Percentiles rank a stretch among this genome's conserved stretches.
Conservation (phyloP, 2,329 filamentous ascomycete species). For the Setomelanomma holmii region DNA sequence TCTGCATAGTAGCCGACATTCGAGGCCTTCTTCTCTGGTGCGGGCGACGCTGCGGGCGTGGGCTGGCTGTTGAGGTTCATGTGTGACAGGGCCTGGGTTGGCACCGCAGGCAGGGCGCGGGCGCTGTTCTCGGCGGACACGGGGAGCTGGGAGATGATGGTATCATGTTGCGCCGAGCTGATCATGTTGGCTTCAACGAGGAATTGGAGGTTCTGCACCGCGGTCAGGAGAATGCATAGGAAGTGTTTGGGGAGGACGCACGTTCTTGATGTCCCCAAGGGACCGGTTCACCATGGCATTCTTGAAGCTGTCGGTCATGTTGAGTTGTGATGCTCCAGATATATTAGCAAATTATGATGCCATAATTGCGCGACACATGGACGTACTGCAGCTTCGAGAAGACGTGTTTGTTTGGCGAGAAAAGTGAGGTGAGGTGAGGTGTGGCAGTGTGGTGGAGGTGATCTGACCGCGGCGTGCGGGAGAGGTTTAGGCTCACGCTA, state of each 20-base stretch:
- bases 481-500: constrained; percentile 13
- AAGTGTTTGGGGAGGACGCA: constrained; percentile 51
- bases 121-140: constrained; percentile 72
- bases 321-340: constrained; percentile 4
- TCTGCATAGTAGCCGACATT: constrained; percentile 52
- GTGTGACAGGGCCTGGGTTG: constrained; percentile 41
- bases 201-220: constrained; percentile 80
- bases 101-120: constrained; percentile 36
- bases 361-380: background rate
- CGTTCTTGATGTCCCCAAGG: constrained; percentile 85
- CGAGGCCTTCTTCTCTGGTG: constrained; percentile 46
- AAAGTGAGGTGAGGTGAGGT: background rate
- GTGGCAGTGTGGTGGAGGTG: constrained; percentile 11
- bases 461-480: constrained; percentile 5
- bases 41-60: constrained; percentile 36
- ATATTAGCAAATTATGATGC: background rate
- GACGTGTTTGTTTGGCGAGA: background rate
- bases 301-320: constrained; percentile 54
- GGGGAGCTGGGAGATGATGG: constrained; percentile 77
- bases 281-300: constrained; percentile 79
- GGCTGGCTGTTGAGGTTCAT: constrained; percentile 41
- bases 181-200: constrained; percentile 85
- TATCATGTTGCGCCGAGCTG: constrained; percentile 74
- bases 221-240: constrained; percentile 21
- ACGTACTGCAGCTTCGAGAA: constrained; percentile 1